These are phyloP conservation scores for Euphorbia neoarborescens DNA, from an alignment of 441 rosid genomes.

Conservation along the genomic window DNA sequence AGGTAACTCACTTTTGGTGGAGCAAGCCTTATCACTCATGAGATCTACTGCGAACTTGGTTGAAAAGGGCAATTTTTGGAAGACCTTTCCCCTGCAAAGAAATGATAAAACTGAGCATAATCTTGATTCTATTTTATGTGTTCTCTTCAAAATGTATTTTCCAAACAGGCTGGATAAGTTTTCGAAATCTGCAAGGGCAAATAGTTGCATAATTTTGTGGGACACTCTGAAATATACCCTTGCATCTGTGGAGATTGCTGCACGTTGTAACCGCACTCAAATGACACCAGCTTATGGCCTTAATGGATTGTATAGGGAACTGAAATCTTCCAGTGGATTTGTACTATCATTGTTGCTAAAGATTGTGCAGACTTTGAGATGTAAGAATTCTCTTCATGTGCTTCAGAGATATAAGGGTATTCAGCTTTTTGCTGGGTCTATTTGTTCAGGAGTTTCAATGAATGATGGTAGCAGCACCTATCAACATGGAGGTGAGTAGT, in stretches of 20 bases:
- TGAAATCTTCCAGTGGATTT: slow-evolving; percentile 63
- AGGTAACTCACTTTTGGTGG: slow-evolving; percentile 38
- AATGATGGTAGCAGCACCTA: slow-evolving; percentile 30
- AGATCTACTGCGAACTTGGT: slow-evolving; percentile 52
- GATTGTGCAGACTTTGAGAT: slow-evolving; percentile 51
- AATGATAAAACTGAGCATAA: slow-evolving; percentile 35
- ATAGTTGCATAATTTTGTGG: slow-evolving; percentile 72
- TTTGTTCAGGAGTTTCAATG: slow-evolving; percentile 51
- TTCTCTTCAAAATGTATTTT: slow-evolving; percentile 58
- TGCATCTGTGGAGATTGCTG: slow-evolving; percentile 69
- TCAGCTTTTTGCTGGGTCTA: slow-evolving; percentile 71
- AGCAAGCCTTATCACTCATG: slow-evolving; percentile 57
- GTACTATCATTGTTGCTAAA: slow-evolving; percentile 63
- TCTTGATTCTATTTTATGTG: slow-evolving; percentile 43
- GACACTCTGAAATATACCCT: slow-evolving; percentile 86
- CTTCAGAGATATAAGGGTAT: slow-evolving; percentile 82
- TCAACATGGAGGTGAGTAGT: slow-evolving; percentile 44
- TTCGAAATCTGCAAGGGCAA: slow-evolving; percentile 37
- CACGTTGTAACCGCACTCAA: slow-evolving; percentile 51
- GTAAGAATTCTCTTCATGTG: slow-evolving; percentile 51
- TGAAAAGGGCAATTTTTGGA: slow-evolving; percentile 40
- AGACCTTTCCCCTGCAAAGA: slow-evolving; percentile 38
- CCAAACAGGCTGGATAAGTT: slow-evolving; percentile 35
- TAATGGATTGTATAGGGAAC: slow-evolving; percentile 55
- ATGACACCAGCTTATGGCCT: slow-evolving; percentile 43